Evolutionary conservation across 306 rosid species (phyloP).

Genomic region (Delonix regia): DNA sequence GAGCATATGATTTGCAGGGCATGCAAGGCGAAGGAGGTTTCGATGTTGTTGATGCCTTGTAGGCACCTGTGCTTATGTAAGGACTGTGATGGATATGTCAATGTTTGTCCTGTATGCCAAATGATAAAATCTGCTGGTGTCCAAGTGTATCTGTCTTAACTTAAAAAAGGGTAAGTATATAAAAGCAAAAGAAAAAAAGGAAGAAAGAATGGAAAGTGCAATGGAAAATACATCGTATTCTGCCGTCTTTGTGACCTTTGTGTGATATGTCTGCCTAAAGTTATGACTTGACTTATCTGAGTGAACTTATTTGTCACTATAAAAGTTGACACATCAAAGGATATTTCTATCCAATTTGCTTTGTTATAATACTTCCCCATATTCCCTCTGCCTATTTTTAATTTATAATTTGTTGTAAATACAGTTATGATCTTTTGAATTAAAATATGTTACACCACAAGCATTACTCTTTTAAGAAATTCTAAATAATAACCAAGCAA

Average conservation of each 20-base stretch:
- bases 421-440: background rate
- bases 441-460: background rate
- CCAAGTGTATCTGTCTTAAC: slow-evolving; percentile 71
- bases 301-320: slow-evolving; percentile 28
- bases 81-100: slow-evolving; percentile 72
- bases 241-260: slow-evolving; percentile 15
- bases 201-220: background rate
- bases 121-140: slow-evolving; percentile 72
- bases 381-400: background rate
- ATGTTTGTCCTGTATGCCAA: slow-evolving; percentile 83
- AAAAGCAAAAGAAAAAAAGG: background rate
- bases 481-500: background rate
- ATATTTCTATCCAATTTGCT: background rate
- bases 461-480: background rate
- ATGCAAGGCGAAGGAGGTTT: slow-evolving; percentile 82
- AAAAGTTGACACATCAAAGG: slow-evolving; percentile 12
- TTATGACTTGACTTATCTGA: background rate
- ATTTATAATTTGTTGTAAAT: background rate
- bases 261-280: slow-evolving; percentile 31
- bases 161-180: slow-evolving; percentile 30
- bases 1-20: slow-evolving; percentile 63
- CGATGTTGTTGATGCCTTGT: slow-evolving; percentile 87
- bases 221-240: slow-evolving; percentile 33
- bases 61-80: slow-evolving; percentile 88
- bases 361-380: background rate